Percentiles rank a stretch among this genome's conserved stretches.
phyloP scores from a whole-genome alignment of 2,329 filamentous ascomycete genomes.

The Ophiostoma angusticollis region DNA sequence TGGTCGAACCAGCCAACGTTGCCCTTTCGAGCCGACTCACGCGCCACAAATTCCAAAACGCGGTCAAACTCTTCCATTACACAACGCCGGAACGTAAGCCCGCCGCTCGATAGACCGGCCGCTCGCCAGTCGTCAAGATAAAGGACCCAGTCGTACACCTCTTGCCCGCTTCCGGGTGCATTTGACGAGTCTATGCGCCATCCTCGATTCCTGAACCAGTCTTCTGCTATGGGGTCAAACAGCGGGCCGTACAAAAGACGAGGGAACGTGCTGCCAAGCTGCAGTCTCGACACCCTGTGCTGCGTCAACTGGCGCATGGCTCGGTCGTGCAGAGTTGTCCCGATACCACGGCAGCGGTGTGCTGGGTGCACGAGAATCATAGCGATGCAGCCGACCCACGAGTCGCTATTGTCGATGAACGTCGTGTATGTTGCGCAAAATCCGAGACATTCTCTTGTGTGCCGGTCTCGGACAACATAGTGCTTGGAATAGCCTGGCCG shows the following conservation, averaged over 20 bases:
- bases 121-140: slow-evolving; percentile 36
- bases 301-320: slow-evolving; percentile 35
- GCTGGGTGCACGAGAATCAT: slow-evolving; percentile 37
- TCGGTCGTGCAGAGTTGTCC: slow-evolving; percentile 38
- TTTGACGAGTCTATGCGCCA: slow-evolving; percentile 35
- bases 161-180: slow-evolving; percentile 33
- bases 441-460: slow-evolving; percentile 32
- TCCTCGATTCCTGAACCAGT: slow-evolving; percentile 41
- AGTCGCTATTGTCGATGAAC: slow-evolving; percentile 38
- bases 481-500: slow-evolving; percentile 45
- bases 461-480: slow-evolving; percentile 39
- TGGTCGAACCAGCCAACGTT: slow-evolving; percentile 48
- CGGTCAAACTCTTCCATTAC: slow-evolving; percentile 31
- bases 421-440: slow-evolving; percentile 50
- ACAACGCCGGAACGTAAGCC: slow-evolving; percentile 32
- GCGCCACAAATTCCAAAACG: slow-evolving; percentile 37
- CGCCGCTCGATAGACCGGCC: slow-evolving; percentile 26
- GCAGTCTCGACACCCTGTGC: slow-evolving; percentile 38
- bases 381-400: slow-evolving; percentile 44
- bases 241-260: slow-evolving; percentile 44
- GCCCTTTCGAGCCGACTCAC: slow-evolving; percentile 31
- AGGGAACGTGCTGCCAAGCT: slow-evolving; percentile 46
- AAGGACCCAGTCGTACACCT: slow-evolving; percentile 41
- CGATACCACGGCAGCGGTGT: slow-evolving; percentile 37
- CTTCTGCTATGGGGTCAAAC: slow-evolving; percentile 26